These are phyloP conservation scores for Citrus inodora DNA, from an alignment of 345 rosid species.

Conservation along the genomic window DNA sequence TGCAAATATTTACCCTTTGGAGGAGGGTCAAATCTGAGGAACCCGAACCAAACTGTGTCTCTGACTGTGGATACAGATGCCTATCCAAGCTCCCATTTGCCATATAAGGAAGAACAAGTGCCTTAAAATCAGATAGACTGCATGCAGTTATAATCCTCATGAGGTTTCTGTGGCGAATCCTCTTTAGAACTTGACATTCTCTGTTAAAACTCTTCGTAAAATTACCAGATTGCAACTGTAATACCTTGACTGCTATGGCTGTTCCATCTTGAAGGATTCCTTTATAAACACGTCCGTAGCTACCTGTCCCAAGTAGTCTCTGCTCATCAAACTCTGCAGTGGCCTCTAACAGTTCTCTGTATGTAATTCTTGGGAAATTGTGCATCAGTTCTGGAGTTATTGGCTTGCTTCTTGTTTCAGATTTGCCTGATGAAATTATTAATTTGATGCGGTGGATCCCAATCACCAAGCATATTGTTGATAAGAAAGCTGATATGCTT, in stretches of 20 bases:
- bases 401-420: conserved; percentile 5
- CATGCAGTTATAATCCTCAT: conserved; percentile 58
- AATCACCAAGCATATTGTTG: conserved; percentile 30
- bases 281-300: conserved; percentile 44
- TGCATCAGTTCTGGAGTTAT: conserved; percentile 25
- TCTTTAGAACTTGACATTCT: conserved; percentile 55
- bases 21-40: conserved; percentile 42
- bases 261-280: conserved; percentile 51
- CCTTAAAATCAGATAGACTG: conserved; percentile 56
- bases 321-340: conserved; percentile 42
- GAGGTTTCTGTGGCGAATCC: conserved; percentile 55
- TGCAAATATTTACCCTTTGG: conserved; percentile 53
- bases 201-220: conserved; percentile 53
- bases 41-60: conserved; percentile 21
- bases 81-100: conserved; percentile 53
- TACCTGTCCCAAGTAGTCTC: conserved; percentile 43
- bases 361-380: conserved; percentile 49
- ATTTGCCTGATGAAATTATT: conserved; percentile 24
- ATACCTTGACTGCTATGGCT: conserved; percentile 47
- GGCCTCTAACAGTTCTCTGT: conserved; percentile 48
- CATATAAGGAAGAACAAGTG: conserved; percentile 56
- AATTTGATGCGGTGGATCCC: conserved; percentile 21
- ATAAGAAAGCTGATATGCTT: conserved; percentile 22
- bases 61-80: conserved; percentile 42
- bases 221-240: conserved; percentile 43